phyloP scores from a whole-genome alignment of 441 rosid genomes.

The Macaranga tanarius region DNA sequence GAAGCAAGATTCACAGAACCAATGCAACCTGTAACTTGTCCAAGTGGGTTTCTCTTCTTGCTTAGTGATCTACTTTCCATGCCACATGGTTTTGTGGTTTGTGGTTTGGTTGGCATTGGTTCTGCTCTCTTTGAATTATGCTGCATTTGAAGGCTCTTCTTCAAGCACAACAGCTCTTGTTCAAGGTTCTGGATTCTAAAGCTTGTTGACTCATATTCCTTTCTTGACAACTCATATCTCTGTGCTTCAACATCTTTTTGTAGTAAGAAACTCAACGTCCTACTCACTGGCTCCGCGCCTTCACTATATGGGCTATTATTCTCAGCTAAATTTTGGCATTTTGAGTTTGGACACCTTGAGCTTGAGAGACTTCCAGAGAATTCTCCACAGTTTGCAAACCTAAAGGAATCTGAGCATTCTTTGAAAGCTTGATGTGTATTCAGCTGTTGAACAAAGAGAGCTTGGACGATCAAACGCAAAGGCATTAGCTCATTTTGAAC shows the following conservation, averaged over 20 bases:
- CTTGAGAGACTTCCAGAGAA: constrained; percentile 61
- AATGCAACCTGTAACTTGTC: constrained; percentile 59
- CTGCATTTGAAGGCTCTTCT: constrained; percentile 51
- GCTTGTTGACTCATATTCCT: constrained; percentile 67
- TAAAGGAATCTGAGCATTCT: constrained; percentile 71
- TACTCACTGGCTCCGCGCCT: constrained; percentile 42
- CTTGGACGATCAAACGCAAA: constrained; percentile 67
- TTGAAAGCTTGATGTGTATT: constrained; percentile 74
- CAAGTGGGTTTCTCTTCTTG: constrained; percentile 53
- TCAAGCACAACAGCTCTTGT: constrained; percentile 57
- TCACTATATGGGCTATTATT: constrained; percentile 45
- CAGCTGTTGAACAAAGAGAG: constrained; percentile 69
- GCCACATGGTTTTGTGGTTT: constrained; percentile 32
- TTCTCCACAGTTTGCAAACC: constrained; percentile 47
- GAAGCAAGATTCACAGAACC: constrained; percentile 59
- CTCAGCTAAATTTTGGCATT: constrained; percentile 41
- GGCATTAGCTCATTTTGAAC: constrained; percentile 85
- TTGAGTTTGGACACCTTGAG: constrained; percentile 55
- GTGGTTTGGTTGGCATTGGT: constrained; percentile 29
- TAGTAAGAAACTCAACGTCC: constrained; percentile 47
- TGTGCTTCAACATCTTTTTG: constrained; percentile 41
- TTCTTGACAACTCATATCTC: constrained; percentile 38
- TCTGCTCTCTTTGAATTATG: constrained; percentile 36
- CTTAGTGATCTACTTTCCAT: constrained; percentile 48
- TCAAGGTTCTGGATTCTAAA: constrained; percentile 74